Base-by-base conservation (phyloP, 2,329 filamentous ascomycete genomes). In the Aspergillus spinulosporus region DNA sequence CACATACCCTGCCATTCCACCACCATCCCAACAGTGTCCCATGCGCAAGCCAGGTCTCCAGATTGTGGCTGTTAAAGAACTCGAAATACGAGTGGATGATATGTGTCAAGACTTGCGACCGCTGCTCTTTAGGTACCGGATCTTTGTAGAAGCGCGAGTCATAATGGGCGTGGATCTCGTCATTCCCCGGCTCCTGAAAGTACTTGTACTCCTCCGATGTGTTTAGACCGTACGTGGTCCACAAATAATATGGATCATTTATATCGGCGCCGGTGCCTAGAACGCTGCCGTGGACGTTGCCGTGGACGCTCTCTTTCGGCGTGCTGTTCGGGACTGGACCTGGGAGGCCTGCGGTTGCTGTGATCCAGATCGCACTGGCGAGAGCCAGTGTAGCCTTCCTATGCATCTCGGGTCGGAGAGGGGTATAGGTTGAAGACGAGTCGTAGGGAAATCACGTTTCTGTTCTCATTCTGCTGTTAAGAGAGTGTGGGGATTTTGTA, bases 41-140 rank as follows among this genome's bases (percentile, higher is more conserved):
- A 72, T 95, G 90, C 39, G 90, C 90, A 57, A 95, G 84, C 90
- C 90, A 94, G 0, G 90, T 93, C 74, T 93, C 89, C 59, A 91
- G 74, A 5, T 84, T 83, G 52, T 87, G 78, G 14, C 82, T 77
- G 44, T 79, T 76, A 71, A 89, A 88, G 54, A 84, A 85, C 45
- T 80, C 79, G 44, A 94, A 80, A 74, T 94, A 94, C 50, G 88
- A 86, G 60, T 86, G 84, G 62, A 92, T 83, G 62, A 94, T 84
- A 70, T 89, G 82, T 49, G 81, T 80, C 54, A 93, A 81, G 4
- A 84, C 84, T 29, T 83, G 76, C n/a, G 81, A 80, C 66, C 89
- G 85, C 61, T 87, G 82, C 39, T 84, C 82, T 72, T 92, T 88
- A 11, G 80, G 74, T 6, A 92, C 81, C 3, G 80, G 68, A n/a